A percentile compares a stretch with the other conserved stretches of the same genome.
Conservation (phyloP, 2,329 filamentous ascomycete species). For the Knufia petricola region DNA sequence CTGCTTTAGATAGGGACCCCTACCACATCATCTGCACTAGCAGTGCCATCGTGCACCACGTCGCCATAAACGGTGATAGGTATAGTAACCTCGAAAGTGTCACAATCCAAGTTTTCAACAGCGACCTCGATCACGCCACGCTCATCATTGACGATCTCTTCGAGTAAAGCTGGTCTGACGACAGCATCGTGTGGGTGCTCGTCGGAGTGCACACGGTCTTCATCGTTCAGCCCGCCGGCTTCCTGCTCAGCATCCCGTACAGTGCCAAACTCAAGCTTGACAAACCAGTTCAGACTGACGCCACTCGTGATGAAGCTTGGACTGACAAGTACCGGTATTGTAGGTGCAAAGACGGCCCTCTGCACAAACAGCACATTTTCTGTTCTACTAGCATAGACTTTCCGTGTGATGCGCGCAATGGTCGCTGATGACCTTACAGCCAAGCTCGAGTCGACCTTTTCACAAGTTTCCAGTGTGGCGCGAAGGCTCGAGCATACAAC, state of each 20-base stretch:
- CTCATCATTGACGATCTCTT: slow-evolving; percentile 70
- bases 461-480: slow-evolving; percentile 73
- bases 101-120: slow-evolving; percentile 66
- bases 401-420: slow-evolving; percentile 76
- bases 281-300: slow-evolving; percentile 76
- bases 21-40: slow-evolving; percentile 19
- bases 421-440: slow-evolving; percentile 78
- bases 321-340: slow-evolving; percentile 73
- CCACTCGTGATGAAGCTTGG: slow-evolving; percentile 89
- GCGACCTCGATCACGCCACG: slow-evolving; percentile 68
- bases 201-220: too few relatives aligned
- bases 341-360: slow-evolving; percentile 68
- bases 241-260: slow-evolving; percentile 41
- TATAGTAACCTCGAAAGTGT: slow-evolving; percentile 84
- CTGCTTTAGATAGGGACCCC: slow-evolving; percentile 22
- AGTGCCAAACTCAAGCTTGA: slow-evolving; percentile 87
- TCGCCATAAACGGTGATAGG: slow-evolving; percentile 69
- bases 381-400: slow-evolving; percentile 65
- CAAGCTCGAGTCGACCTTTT: slow-evolving; percentile 69
- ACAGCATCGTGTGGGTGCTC: slow-evolving; percentile 28
- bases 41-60: slow-evolving; percentile 34
- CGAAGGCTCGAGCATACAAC: slow-evolving; percentile 71
- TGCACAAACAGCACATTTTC: slow-evolving; percentile 76
- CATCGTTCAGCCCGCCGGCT: slow-evolving; percentile 25
- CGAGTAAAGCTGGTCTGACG: slow-evolving; percentile 49